Evolutionary conservation across 2,329 filamentous ascomycete genomes (phyloP).

Genomic region (Fusarium luffae): DNA sequence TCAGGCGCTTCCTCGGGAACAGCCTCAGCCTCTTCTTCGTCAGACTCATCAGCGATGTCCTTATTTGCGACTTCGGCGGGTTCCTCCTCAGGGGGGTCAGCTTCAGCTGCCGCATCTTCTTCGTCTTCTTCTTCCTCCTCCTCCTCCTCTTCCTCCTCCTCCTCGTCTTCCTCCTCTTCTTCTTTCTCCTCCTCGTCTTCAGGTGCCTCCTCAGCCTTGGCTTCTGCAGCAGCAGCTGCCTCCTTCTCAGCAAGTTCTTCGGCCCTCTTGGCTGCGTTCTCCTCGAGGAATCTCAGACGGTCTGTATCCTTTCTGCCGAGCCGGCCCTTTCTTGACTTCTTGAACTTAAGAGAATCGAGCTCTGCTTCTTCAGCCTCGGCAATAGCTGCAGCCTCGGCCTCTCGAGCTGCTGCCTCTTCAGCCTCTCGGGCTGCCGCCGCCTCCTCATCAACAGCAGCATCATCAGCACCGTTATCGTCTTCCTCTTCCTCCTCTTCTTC

Average conservation of each 20-base stretch:
- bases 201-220: constrained; percentile 5
- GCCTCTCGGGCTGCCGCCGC: constrained; percentile 13
- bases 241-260: constrained; percentile 41
- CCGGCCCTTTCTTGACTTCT: constrained; percentile 41
- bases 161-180: constrained; percentile 7
- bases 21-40: constrained; percentile 49
- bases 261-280: constrained; percentile 31
- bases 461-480: not conserved
- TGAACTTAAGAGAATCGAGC: constrained; percentile 29
- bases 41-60: constrained; percentile 36
- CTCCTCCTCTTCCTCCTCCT: not conserved
- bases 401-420: constrained; percentile 26
- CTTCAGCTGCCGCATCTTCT: not conserved
- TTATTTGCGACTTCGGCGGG: constrained; percentile 36
- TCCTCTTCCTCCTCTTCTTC: not conserved
- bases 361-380: constrained; percentile 32
- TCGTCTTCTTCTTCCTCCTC: not conserved
- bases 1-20: constrained; percentile 45
- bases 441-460: not conserved
- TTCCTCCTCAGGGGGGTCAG: constrained; percentile 33
- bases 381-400: constrained; percentile 41
- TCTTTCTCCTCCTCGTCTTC: constrained; percentile 21
- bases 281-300: constrained; percentile 31
- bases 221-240: constrained; percentile 26
- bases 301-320: constrained; percentile 43